Evolutionary conservation across 2,329 filamentous ascomycete species (phyloP), one percentile per base, ranked within the genome.

Genomic region (Amphichorda felina): DNA sequence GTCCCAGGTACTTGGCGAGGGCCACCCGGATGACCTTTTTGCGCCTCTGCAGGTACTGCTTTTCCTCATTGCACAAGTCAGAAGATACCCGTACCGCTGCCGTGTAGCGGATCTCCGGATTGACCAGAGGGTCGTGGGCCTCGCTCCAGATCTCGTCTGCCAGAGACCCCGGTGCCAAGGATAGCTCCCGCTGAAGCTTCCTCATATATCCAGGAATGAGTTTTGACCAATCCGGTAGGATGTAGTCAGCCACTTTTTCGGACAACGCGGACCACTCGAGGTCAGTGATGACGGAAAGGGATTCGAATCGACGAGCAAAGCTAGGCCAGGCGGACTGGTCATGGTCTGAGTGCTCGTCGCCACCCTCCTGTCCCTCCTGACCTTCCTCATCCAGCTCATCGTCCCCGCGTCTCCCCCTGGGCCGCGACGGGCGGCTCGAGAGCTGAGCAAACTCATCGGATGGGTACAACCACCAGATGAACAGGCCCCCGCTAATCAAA

Each of bases 111-210:
- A 96, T 93, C 53, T 98, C 91, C 0, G 89, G 89, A 46, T 96
- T 85, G 42, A 83, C 66, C 33, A 75, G 66, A 1, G 87, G 76
- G 50, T 96, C 84, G 39, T 87, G 82, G 1, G 91, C 86, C 48
- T 96, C 89, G 43, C 70, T 67, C 91, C 91, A 96, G 39, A 98
- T 91, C 45, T 95, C 84, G 50, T 93, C 82, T 10, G 89, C 86
- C 29, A 98, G 63, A 1, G 87, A 94, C 2, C 87, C 89, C 0
- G 86, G 83, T 0, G 81, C 75, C 75, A 91, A 81, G 24, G 85
- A 91, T 13, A 95, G 66, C 58, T 96, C 89, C 16, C 75, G 74
- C 53, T 94, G 87, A 24, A 96, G 70, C 55, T 94, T 95, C 40
- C 74, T 70, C 37, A 93, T 63, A 37, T 84, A 86, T 3, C 67